Percentiles rank a stretch among this genome's conserved stretches.
phyloP scores from a whole-genome alignment of 129 eudicot genomes.

The Glebionis coronaria region DNA sequence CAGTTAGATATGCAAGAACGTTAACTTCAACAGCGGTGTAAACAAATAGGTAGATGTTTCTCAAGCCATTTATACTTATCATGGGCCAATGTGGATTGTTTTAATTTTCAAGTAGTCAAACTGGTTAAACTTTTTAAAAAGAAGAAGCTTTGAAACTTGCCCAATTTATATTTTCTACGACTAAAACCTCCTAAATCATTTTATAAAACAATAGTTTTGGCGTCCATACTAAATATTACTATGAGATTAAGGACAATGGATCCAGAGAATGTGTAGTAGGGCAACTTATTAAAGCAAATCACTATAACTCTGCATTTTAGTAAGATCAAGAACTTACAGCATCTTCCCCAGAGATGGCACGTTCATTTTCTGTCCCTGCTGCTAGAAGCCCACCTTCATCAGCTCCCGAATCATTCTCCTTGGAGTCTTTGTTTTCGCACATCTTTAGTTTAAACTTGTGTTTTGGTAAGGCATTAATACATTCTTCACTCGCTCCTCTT shows the following conservation, averaged over 20 bases:
- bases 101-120: background rate
- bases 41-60: no score
- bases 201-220: background rate
- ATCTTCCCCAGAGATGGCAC: slow-evolving; percentile 57
- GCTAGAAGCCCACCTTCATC: slow-evolving; percentile 59
- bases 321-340: slow-evolving; percentile 47
- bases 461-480: slow-evolving; percentile 56
- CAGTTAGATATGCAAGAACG: no score
- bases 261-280: background rate
- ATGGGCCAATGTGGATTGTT: background rate
- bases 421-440: slow-evolving; percentile 12
- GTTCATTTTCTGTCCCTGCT: slow-evolving; percentile 65
- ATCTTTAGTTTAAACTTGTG: slow-evolving; percentile 47
- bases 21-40: no score
- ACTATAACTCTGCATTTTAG: no score
- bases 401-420: slow-evolving; percentile 30
- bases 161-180: background rate
- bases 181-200: background rate
- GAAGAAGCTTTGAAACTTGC: background rate
- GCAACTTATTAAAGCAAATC: no score
- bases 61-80: no score
- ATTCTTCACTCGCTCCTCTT: slow-evolving; percentile 54
- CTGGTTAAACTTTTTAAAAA: background rate
- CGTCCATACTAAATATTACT: background rate
- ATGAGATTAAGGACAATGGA: background rate